A percentile compares a stretch with the other conserved stretches of the same genome.
Conservation (phyloP, 2,329 filamentous ascomycete species). For the Sporothrix luriei region DNA sequence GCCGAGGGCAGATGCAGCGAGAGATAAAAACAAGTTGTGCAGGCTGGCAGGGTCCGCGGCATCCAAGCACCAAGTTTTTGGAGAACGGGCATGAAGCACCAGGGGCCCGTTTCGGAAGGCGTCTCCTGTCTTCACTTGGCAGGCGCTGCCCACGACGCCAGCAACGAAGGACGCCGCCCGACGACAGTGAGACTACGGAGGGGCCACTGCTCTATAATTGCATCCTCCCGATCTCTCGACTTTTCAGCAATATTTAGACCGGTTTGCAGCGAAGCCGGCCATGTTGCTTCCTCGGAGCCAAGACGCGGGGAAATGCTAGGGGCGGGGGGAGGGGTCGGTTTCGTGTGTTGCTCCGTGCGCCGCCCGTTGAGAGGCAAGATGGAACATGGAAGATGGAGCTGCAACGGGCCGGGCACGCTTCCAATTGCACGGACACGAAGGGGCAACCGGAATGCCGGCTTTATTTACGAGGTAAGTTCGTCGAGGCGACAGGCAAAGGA, state of each 20-base stretch:
- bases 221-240: not conserved
- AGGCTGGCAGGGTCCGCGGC: not conserved
- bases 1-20: not conserved
- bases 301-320: slow-evolving; percentile 9
- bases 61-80: not conserved
- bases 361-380: slow-evolving; percentile 1
- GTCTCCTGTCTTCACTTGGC: not conserved
- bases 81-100: slow-evolving; percentile 10
- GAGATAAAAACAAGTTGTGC: not conserved
- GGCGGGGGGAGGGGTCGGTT: slow-evolving; percentile 14
- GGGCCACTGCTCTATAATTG: not conserved
- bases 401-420: not conserved
- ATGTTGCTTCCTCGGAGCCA: not conserved
- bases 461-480: not conserved
- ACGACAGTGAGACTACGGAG: not conserved
- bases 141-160: slow-evolving; percentile 20
- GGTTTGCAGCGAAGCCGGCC: not conserved
- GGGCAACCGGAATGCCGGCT: not conserved
- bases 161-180: not conserved
- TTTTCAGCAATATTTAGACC: not conserved
- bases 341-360: slow-evolving; percentile 8
- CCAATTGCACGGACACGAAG: not conserved
- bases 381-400: too few species aligned
- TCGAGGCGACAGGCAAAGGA: not conserved
- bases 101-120: slow-evolving; percentile 18